Conservation (phyloP, 2,329 filamentous ascomycete species). For the Fusarium coicis region DNA sequence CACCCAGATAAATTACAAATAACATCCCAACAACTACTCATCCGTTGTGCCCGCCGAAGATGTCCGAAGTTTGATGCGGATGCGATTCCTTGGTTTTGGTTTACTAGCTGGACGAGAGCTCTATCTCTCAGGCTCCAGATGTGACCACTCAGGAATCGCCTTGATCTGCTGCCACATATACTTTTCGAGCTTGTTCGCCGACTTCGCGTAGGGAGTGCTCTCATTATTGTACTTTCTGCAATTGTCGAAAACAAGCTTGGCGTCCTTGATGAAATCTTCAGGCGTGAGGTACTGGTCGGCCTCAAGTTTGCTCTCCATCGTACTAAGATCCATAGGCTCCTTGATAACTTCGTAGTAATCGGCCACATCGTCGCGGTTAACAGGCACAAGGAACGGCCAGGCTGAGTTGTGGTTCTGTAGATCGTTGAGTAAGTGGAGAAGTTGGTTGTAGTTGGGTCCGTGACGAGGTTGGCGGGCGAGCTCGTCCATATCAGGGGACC, state of each 20-base stretch:
- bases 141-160: constrained; percentile 91
- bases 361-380: constrained; percentile 95
- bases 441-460: constrained; percentile 94
- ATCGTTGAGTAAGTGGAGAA: constrained; percentile 91
- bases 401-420: constrained; percentile 92
- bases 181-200: constrained; percentile 90
- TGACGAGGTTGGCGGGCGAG: constrained; percentile 93
- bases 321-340: constrained; percentile 94
- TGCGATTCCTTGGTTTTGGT: constrained; percentile 12
- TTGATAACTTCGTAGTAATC: constrained; percentile 99
- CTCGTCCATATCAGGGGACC: constrained; percentile 98
- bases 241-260: constrained; percentile 91
- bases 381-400: constrained; percentile 94
- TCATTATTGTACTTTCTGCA: constrained; percentile 97
- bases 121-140: constrained; percentile 63
- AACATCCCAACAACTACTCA: neutral
- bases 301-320: constrained; percentile 96
- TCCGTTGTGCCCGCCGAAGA: neutral
- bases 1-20: neutral
- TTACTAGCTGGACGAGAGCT: constrained; percentile 23
- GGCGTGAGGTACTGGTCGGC: constrained; percentile 91
- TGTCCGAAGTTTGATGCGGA: constrained; percentile 11
- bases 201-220: constrained; percentile 93
- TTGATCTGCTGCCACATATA: constrained; percentile 96
- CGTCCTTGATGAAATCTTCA: constrained; percentile 92